These are phyloP conservation scores for Lignosus rhinocerotis DNA, from an alignment of 1,284 basidiomycete genomes.

Conservation along the genomic window DNA sequence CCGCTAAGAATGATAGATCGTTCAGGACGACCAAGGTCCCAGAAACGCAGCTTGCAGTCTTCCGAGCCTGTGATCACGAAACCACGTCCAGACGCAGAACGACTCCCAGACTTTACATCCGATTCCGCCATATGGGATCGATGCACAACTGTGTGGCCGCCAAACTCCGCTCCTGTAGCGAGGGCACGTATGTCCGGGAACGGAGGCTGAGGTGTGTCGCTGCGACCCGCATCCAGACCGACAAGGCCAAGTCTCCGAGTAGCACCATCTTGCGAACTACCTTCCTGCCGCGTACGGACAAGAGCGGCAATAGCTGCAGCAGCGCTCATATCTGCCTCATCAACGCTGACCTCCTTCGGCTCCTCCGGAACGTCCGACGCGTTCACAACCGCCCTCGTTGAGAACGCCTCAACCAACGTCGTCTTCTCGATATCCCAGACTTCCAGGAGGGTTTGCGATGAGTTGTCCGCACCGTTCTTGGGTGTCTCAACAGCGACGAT, in stretches of 20 bases:
- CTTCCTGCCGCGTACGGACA: conserved; percentile 47
- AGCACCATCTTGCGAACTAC: conserved; percentile 21
- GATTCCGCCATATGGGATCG: conserved; percentile 56
- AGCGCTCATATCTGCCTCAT: conserved; percentile 60
- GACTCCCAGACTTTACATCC: conserved; percentile 40
- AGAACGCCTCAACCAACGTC: conserved; percentile 66
- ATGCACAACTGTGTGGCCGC: conserved; percentile 57
- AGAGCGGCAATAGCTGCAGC: conserved; percentile 67
- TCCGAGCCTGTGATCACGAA: conserved; percentile 83
- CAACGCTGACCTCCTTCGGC: conserved; percentile 48
- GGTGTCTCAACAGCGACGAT: conserved; percentile 71
- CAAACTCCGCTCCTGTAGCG: conserved; percentile 71
- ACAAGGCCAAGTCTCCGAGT: conserved; percentile 22
- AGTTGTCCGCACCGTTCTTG: conserved; percentile 25
- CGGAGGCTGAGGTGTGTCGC: conserved; percentile 43
- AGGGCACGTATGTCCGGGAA: conserved; percentile 65
- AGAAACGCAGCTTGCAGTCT: conserved; percentile 78
- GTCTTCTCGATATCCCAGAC: conserved; percentile 82
- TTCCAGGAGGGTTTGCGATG: conserved; percentile 57
- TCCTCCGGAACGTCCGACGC: conserved; percentile 49
- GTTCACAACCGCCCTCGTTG: conserved; percentile 45
- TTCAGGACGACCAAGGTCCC: conserved; percentile 78
- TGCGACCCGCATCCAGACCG: conserved; percentile 21
- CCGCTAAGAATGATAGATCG: conserved; percentile 75
- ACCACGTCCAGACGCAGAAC: conserved; percentile 47